Percentiles rank a stretch among this genome's conserved stretches.
phyloP scores from a whole-genome alignment of 345 rosid genomes.

The Melastoma malabathricum region DNA sequence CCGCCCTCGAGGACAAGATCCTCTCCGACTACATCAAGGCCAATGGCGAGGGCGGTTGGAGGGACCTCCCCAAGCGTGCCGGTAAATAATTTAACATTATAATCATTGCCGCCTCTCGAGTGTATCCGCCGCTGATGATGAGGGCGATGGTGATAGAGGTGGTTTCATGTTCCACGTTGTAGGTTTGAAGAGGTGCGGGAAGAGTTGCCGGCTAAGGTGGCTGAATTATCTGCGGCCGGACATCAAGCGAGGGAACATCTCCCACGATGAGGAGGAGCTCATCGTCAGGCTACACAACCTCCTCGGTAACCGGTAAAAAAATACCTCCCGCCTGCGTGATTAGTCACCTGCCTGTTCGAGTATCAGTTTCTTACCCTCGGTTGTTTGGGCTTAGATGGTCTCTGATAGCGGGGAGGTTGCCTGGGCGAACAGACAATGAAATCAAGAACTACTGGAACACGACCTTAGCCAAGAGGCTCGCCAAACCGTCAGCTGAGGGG shows the following conservation, averaged over 20 bases:
- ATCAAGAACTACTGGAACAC: slow-evolving; percentile 43
- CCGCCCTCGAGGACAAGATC: slow-evolving; percentile 16
- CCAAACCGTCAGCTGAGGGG: no score
- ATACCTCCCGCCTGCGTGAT: neutral
- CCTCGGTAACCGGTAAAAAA: slow-evolving; percentile 21
- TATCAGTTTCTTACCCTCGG: neutral
- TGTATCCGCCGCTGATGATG: neutral
- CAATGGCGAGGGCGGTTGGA: slow-evolving; percentile 27
- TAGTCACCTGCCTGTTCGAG: neutral
- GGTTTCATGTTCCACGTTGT: no score
- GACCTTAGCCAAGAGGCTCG: slow-evolving; percentile 10
- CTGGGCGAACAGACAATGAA: slow-evolving; percentile 45
- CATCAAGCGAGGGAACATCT: slow-evolving; percentile 25
- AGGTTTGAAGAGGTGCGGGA: slow-evolving; percentile 24
- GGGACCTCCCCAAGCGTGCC: slow-evolving; percentile 16
- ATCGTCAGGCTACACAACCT: slow-evolving; percentile 24
- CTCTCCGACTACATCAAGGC: slow-evolving; percentile 16
- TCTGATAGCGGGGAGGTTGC: slow-evolving; percentile 27
- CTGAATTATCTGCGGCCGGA: slow-evolving; percentile 22
- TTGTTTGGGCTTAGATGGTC: slow-evolving; percentile 10
- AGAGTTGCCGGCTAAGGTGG: slow-evolving; percentile 28
- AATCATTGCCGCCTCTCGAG: no score
- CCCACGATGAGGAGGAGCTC: slow-evolving; percentile 24
- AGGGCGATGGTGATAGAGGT: no score
- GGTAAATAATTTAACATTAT: slow-evolving; percentile 8